phyloP scores from a whole-genome alignment of 2,329 filamentous ascomycete species.

The Nemania bipapillata region DNA sequence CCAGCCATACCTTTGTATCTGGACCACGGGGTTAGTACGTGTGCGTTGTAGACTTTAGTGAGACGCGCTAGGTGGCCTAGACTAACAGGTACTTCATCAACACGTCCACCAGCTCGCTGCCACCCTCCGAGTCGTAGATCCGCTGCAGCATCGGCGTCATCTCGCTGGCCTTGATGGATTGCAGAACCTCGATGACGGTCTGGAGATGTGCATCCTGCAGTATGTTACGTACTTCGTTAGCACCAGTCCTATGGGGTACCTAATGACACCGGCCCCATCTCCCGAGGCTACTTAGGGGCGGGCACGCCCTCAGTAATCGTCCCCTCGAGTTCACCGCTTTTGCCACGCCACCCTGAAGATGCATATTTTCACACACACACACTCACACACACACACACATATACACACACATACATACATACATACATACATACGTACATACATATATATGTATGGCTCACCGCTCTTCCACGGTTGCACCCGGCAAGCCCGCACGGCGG shows the following conservation, averaged over 20 bases:
- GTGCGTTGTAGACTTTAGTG: slow-evolving; percentile 2
- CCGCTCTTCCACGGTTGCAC: slow-evolving; percentile 28
- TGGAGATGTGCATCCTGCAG: slow-evolving; percentile 83
- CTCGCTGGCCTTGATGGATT: slow-evolving; percentile 94
- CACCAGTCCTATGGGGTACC: slow-evolving; percentile 2
- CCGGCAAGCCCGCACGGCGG: slow-evolving; percentile 20
- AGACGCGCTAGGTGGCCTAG: neutral
- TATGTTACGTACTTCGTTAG: slow-evolving; percentile 23
- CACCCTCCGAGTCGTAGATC: slow-evolving; percentile 81
- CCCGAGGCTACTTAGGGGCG: slow-evolving; percentile 25
- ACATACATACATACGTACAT: neutral
- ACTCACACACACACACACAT: too few species aligned
- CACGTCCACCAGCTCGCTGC: slow-evolving; percentile 86
- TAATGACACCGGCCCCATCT: slow-evolving; percentile 36
- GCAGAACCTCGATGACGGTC: slow-evolving; percentile 90
- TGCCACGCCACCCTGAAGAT: slow-evolving; percentile 17
- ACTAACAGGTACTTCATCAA: slow-evolving; percentile 97
- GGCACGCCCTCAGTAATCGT: slow-evolving; percentile 19
- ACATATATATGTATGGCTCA: slow-evolving; percentile 14
- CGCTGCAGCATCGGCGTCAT: slow-evolving; percentile 89
- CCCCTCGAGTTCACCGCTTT: slow-evolving; percentile 29
- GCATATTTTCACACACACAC: too few species aligned
- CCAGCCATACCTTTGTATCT: slow-evolving; percentile 91
- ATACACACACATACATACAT: neutral
- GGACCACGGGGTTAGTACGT: slow-evolving; percentile 33